Conservation (phyloP, 164 flowering plant species). For the Stephania japonica region DNA sequence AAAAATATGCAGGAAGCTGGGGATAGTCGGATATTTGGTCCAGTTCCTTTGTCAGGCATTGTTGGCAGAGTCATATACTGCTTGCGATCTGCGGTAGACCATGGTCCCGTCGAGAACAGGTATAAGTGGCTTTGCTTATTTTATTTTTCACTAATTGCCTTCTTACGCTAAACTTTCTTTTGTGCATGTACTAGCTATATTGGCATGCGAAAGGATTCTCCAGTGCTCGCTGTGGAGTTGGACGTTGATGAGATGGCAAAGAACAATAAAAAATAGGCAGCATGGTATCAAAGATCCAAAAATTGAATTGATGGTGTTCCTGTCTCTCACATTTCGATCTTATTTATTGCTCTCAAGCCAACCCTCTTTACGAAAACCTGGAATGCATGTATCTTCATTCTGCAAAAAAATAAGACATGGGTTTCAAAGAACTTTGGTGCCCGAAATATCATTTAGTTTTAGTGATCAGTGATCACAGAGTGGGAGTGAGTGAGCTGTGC, state of each 20-base stretch:
- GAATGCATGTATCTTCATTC: background rate
- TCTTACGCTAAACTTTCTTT: background rate
- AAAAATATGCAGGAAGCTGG: constrained; percentile 60
- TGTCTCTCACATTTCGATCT: background rate
- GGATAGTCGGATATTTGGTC: constrained; percentile 93
- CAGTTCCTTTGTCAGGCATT: constrained; percentile 61
- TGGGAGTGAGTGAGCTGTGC: background rate
- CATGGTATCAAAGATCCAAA: background rate
- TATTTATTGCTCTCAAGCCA: background rate
- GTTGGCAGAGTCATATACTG: constrained; percentile 86
- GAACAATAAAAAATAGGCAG: constrained; percentile 47
- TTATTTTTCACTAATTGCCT: too few species aligned
- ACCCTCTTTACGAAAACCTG: constrained; percentile 3
- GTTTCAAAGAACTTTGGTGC: background rate
- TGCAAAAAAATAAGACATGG: background rate
- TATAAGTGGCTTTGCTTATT: constrained; percentile 14
- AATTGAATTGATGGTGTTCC: background rate
- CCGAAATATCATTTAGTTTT: background rate
- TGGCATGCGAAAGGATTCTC: constrained; percentile 61
- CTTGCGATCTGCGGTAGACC: constrained; percentile 76
- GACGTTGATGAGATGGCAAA: constrained; percentile 89
- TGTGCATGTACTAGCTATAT: constrained; percentile 32
- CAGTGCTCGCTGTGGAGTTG: constrained; percentile 76
- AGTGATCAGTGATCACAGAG: background rate
- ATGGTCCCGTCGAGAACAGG: constrained; percentile 94